Evolutionary conservation across 768 basidiomycete genomes (phyloP), one percentile per base, ranked within the genome.

Genomic region (Psilocybe sp.): DNA sequence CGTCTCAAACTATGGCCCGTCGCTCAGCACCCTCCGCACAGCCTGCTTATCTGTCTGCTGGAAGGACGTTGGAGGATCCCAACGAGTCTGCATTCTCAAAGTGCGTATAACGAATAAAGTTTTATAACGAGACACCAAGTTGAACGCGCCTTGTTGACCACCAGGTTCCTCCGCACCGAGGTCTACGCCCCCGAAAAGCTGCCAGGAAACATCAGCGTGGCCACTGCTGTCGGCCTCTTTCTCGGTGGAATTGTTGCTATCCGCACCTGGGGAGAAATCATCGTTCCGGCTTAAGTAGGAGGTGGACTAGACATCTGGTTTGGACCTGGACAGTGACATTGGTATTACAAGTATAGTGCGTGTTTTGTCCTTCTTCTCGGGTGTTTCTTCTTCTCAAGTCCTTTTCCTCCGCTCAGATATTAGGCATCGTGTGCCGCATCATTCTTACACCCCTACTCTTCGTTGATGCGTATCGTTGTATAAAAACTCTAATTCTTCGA

Each of bases 211-310:
- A 58, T 90, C 61, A 87, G 76, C 61, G 78, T 91, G 53, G 58
- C 83, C 40, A 80, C 83, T 7, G 85, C 85, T 15, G 69, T 85
- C 6, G 72, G 76, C 5, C 68, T 90, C 52, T 92, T 92, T 58
- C 68, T 81, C 19, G 86, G 80, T 23, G 87, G 88, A 3, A 82
- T 92, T 49, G 65, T 83, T 39, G 81, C 73, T 12, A 81, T 85
- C 13, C 82, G 89, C 64, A 80, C 80, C 37, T 96, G 87, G 79
- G 91, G 91, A 10, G 87, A 86, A 37, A 63, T 87, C 38, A 78
- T 92, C 71, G 78, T 92, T 6, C 87, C 87, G 39, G 81, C 56
- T 40, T 60, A 47, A 50, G 49, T 43, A 38, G 49, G 49, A 41
- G 36, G 2, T 36, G n/a, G 43, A 28, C 23, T 3, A 7, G 4